Conservation (phyloP, 805 yeast species). For the Ogataea haglerorum region DNA sequence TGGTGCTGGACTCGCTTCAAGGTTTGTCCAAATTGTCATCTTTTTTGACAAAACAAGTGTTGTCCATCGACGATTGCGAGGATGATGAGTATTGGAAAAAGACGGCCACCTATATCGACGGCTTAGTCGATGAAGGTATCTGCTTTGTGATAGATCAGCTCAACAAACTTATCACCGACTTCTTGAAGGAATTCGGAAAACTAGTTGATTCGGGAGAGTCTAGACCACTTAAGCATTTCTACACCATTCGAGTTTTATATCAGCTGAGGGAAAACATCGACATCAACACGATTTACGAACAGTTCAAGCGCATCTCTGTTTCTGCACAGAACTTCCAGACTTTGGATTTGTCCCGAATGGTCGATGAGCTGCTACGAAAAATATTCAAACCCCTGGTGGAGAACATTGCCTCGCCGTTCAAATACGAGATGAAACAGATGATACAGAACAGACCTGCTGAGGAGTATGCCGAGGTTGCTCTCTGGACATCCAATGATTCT, state of each 20-base stretch:
- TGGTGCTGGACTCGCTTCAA: slow-evolving; percentile 19
- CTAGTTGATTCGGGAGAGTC: neutral
- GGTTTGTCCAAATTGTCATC: slow-evolving; percentile 19
- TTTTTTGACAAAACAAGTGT: slow-evolving; percentile 27
- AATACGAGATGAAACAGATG: slow-evolving; percentile 8
- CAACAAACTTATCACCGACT: slow-evolving; percentile 16
- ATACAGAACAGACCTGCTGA: slow-evolving; percentile 11
- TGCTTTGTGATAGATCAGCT: slow-evolving; percentile 11
- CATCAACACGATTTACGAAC: slow-evolving; percentile 14
- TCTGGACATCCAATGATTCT: slow-evolving; percentile 19
- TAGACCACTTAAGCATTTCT: slow-evolving; percentile 22
- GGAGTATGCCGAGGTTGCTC: slow-evolving; percentile 18
- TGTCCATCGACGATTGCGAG: slow-evolving; percentile 37
- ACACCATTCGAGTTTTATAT: slow-evolving; percentile 24
- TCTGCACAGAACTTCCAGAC: slow-evolving; percentile 4
- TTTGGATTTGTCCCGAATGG: slow-evolving; percentile 13
- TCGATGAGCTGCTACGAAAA: slow-evolving; percentile 15
- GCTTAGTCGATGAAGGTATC: slow-evolving; percentile 18
- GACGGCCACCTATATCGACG: slow-evolving; percentile 11
- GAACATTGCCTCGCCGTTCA: slow-evolving; percentile 9
- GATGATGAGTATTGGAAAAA: slow-evolving; percentile 31
- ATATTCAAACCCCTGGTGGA: slow-evolving; percentile 13
- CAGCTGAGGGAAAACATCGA: slow-evolving; percentile 25
- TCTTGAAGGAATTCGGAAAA: slow-evolving; percentile 14
- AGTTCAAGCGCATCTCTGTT: slow-evolving; percentile 9